Conservation (phyloP, 306 rosid genomes). For the Castanospermum australe region DNA sequence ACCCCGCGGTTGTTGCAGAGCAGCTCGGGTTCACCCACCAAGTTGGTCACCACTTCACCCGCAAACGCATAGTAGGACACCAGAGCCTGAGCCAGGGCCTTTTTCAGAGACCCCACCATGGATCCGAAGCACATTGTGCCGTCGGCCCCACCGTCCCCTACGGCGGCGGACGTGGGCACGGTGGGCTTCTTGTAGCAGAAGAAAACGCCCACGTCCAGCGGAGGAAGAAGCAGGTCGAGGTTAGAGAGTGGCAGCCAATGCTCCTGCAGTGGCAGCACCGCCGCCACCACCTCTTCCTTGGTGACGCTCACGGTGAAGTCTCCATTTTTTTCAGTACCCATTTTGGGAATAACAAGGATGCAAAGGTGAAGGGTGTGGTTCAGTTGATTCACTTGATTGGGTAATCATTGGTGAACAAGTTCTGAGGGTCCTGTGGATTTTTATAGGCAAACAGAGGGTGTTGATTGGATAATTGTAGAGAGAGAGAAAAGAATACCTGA, state of each 20-base stretch:
- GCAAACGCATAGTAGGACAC: slow-evolving; percentile 58
- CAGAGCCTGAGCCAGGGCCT: slow-evolving; percentile 49
- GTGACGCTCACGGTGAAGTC: slow-evolving; percentile 34
- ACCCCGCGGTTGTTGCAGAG: slow-evolving; percentile 82
- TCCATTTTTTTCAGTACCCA: slow-evolving; percentile 11
- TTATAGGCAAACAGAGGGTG: background rate
- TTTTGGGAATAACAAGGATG: background rate
- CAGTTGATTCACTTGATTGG: background rate
- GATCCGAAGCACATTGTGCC: slow-evolving; percentile 12
- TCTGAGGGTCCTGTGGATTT: background rate
- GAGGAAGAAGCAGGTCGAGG: slow-evolving; percentile 74
- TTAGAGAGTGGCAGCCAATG: slow-evolving; percentile 79
- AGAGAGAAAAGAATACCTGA: too few relatives aligned
- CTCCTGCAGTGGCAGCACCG: slow-evolving; percentile 59
- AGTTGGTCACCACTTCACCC: slow-evolving; percentile 59
- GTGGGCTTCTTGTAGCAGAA: slow-evolving; percentile 53
- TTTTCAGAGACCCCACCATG: slow-evolving; percentile 47
- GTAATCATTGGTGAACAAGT: background rate
- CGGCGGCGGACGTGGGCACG: background rate
- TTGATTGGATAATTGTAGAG: too few relatives aligned
- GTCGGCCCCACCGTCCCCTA: background rate
- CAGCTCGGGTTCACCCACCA: slow-evolving; percentile 65
- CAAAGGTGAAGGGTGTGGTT: background rate
- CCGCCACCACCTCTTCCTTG: slow-evolving; percentile 57
- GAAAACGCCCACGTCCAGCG: slow-evolving; percentile 62